phyloP scores from a whole-genome alignment of 2,329 filamentous ascomycete genomes.

The Neurospora crassa region DNA sequence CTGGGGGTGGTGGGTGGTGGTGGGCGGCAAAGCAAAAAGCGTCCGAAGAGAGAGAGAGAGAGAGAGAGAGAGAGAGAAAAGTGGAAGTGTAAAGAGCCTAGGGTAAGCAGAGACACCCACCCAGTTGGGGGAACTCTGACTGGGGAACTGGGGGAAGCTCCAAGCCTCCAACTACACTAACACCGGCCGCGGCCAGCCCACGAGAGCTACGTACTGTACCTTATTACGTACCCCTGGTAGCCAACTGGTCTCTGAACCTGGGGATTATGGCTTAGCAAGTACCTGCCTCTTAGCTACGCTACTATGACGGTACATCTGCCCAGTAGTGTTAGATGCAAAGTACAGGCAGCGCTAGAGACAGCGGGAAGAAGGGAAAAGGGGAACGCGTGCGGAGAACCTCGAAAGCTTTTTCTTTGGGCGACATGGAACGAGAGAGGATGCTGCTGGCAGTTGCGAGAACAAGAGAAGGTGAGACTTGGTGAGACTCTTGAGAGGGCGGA shows the following conservation, averaged over 20 bases:
- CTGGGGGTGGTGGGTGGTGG: conserved; percentile 14
- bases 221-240: background rate
- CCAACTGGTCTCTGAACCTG: background rate
- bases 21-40: conserved; percentile 15
- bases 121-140: background rate
- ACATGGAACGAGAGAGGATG: background rate
- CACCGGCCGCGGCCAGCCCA: background rate
- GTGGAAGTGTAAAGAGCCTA: background rate
- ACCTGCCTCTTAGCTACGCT: background rate
- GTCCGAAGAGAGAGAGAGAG: background rate
- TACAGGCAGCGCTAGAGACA: background rate
- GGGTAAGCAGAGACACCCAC: background rate
- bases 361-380: background rate
- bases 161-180: background rate
- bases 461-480: background rate
- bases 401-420: background rate
- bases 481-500: background rate
- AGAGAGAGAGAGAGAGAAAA: background rate
- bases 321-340: background rate
- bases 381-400: background rate
- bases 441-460: background rate
- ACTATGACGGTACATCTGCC: background rate
- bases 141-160: background rate
- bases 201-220: background rate
- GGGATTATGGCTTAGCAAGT: background rate